phyloP scores from a whole-genome alignment of 768 basidiomycete species.

The Suillus subalutaceus region DNA sequence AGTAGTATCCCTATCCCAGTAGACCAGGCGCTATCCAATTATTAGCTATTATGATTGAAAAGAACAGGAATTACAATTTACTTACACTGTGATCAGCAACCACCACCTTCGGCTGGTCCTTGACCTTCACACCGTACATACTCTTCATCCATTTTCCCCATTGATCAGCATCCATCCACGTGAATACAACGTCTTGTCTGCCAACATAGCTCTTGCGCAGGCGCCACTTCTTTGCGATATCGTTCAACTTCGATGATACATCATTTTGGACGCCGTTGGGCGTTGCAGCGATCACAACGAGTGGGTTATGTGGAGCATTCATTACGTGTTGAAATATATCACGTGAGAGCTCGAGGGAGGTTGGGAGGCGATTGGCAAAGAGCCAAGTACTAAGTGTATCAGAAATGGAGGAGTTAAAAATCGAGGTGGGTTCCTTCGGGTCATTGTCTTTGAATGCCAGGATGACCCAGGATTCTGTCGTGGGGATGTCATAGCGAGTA shows the following conservation, averaged over 20 bases:
- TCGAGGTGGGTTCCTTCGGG: constrained; percentile 44
- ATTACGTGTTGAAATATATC: constrained; percentile 86
- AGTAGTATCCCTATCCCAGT: constrained; percentile 69
- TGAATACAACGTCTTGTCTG: constrained; percentile 71
- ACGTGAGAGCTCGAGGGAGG: constrained; percentile 70
- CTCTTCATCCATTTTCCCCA: constrained; percentile 92
- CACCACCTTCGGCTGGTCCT: constrained; percentile 47
- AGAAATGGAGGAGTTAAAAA: constrained; percentile 32
- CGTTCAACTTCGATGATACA: constrained; percentile 50
- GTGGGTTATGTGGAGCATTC: constrained; percentile 73
- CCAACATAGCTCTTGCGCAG: constrained; percentile 32
- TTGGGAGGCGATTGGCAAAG: constrained; percentile 70
- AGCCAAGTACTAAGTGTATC: constrained; percentile 55
- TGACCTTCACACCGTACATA: constrained; percentile 74
- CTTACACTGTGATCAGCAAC: constrained; percentile 81
- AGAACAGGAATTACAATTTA: constrained; percentile 2
- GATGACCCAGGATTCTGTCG: constrained; percentile 57
- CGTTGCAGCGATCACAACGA: constrained; percentile 76
- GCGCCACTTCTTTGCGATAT: constrained; percentile 66
- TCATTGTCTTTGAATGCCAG: constrained; percentile 70
- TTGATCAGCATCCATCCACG: constrained; percentile 84
- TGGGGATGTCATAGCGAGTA: constrained; percentile 38
- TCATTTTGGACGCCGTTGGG: constrained; percentile 37
- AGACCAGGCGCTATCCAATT: constrained; percentile 60
- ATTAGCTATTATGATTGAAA: neutral